These are phyloP conservation scores for Holtermanniella nyarrowii DNA, from an alignment of 768 basidiomycete species.

Conservation along the genomic window DNA sequence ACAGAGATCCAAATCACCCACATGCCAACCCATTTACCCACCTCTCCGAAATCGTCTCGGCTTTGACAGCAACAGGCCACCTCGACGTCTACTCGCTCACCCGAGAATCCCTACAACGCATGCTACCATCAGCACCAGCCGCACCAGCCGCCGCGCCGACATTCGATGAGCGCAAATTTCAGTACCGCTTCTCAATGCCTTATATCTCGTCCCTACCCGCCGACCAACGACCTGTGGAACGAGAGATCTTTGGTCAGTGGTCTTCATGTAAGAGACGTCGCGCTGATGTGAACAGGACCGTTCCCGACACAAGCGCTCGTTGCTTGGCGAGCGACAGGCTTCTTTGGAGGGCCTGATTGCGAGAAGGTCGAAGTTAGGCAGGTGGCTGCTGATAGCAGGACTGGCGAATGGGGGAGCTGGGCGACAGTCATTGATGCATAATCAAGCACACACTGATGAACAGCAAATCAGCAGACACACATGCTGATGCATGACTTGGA, in stretches of 20 bases:
- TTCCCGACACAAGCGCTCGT: conserved; percentile 32
- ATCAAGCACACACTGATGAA: too few relatives aligned
- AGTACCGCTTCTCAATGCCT: conserved; percentile 40
- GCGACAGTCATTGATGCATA: conserved; percentile 10
- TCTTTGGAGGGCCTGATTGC: conserved; percentile 39
- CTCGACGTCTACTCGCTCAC: conserved; percentile 42
- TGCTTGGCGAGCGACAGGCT: conserved; percentile 37
- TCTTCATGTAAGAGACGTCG: too few relatives aligned
- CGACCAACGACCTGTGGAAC: conserved; percentile 37
- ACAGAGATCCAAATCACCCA: conserved; percentile 8
- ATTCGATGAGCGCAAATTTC: conserved; percentile 30
- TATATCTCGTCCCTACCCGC: conserved; percentile 35
- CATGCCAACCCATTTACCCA: conserved; percentile 35
- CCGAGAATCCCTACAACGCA: conserved; percentile 38
- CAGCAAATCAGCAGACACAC: too few relatives aligned
- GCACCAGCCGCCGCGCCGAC: conserved; percentile 4
- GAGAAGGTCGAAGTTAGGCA: conserved; percentile 39
- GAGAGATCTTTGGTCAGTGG: conserved; percentile 40
- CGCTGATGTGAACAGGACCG: conserved; percentile 23
- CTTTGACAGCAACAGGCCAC: conserved; percentile 36
- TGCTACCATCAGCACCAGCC: conserved; percentile 29
- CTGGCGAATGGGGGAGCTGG: conserved; percentile 30
- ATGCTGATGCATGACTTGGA: too few relatives aligned
- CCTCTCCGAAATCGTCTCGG: conserved; percentile 37
- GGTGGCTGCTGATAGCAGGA: conserved; percentile 3